Percentiles rank a stretch among this genome's conserved stretches.
phyloP scores from a whole-genome alignment of 192 early-diverging fungal genomes.

The Backusella tuberculispora region DNA sequence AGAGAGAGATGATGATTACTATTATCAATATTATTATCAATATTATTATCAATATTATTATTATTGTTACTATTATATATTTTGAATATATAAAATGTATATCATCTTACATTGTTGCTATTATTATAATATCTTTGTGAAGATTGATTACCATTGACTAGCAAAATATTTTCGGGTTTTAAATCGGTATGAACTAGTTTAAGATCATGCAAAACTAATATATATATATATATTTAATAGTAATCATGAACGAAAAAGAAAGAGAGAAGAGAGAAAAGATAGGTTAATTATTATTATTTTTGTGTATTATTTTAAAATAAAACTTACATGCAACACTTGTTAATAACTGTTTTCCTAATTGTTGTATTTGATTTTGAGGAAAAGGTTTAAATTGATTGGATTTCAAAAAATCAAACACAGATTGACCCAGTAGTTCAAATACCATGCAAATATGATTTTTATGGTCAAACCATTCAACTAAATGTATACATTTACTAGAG shows the following conservation, averaged over 20 bases:
- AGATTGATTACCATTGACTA: constrained; percentile 54
- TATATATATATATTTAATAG: neutral
- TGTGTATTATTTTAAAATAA: too few relatives aligned
- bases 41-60: neutral
- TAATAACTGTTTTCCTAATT: constrained; percentile 85
- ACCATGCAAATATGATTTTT: constrained; percentile 98
- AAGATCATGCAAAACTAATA: constrained; percentile 76
- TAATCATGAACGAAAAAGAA: neutral
- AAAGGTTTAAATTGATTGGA: constrained; percentile 90
- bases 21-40: neutral
- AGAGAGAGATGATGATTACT: neutral
- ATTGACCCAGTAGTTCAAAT: constrained; percentile 87
- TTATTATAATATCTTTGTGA: neutral
- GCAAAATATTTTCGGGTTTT: constrained; percentile 94
- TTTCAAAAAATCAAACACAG: constrained; percentile 97
- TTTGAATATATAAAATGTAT: too few relatives aligned
- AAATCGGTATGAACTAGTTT: constrained; percentile 94
- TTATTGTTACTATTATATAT: too few relatives aligned
- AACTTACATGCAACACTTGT: constrained; percentile 80
- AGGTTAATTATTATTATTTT: too few relatives aligned
- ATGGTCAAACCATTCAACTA: constrained; percentile 84
- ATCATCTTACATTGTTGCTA: too few relatives aligned
- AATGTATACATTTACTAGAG: constrained; percentile 84
- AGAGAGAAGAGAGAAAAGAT: too few relatives aligned
- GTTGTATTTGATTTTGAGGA: constrained; percentile 80